phyloP scores from a whole-genome alignment of 1,284 basidiomycete genomes.

The Ustilago hordei region DNA sequence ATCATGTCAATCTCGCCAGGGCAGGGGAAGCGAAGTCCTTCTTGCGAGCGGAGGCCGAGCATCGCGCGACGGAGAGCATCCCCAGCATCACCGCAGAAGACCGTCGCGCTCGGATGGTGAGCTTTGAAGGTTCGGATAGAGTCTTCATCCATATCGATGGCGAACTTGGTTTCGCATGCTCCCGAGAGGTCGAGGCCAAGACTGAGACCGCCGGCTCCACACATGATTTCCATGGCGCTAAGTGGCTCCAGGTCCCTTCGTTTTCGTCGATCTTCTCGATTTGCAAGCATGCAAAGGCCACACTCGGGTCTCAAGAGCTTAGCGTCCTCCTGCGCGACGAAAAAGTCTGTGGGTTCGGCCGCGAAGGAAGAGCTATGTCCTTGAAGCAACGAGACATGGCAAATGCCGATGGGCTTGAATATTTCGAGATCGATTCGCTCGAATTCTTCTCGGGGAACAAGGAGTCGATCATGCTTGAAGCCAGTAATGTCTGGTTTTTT shows the following conservation, averaged over 20 bases:
- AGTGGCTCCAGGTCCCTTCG: background rate
- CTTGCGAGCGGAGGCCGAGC: background rate
- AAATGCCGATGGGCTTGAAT: conserved; percentile 18
- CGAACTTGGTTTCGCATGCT: conserved; percentile 35
- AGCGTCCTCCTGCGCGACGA: conserved; percentile 7
- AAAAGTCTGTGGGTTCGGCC: conserved; percentile 14
- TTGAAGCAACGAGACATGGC: conserved; percentile 16
- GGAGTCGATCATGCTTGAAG: conserved; percentile 38
- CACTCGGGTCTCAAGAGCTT: conserved; percentile 12
- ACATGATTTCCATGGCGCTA: conserved; percentile 33
- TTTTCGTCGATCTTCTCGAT: background rate
- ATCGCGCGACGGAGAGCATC: conserved; percentile 22
- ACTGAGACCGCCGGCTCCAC: conserved; percentile 41
- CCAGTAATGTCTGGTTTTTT: background rate
- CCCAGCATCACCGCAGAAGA: conserved; percentile 25
- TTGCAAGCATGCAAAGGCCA: background rate
- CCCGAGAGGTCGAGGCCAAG: conserved; percentile 39
- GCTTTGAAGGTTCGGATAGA: conserved; percentile 22
- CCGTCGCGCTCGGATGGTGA: conserved; percentile 25
- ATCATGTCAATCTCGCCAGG: conserved; percentile 37
- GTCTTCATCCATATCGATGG: conserved; percentile 26
- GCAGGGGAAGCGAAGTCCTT: conserved; percentile 10
- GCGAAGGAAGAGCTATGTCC: background rate
- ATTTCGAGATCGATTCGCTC: background rate
- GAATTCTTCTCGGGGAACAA: conserved; percentile 6